Base-by-base conservation (phyloP, 1,139 yeast species). In the Lodderomyces pseudojiufengensis region DNA sequence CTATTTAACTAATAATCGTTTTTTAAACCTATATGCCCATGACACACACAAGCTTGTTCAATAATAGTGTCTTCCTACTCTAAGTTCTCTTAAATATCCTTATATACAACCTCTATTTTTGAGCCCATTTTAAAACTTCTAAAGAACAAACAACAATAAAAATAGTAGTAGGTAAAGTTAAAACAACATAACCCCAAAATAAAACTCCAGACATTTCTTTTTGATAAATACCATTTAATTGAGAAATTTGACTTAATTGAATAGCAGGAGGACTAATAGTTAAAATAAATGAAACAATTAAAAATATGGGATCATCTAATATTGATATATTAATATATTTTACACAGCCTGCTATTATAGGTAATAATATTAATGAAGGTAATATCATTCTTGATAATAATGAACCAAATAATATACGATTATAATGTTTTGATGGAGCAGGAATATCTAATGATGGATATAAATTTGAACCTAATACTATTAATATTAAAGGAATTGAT, bases 231-330 rank as follows among this genome's bases (percentile, higher is more conserved):
- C 76, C 79, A 55, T 84, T 84, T 46, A 84, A 64, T 55, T 84
- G 94, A 46, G 88, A 82, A 47, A 84, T 84, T 55, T 84, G 95
- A 26, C 88, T 79, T 35, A 84, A 70, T 62, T 84, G 95, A 49
- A 84, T 84, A 5, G 94, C 94, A 1, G 95, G 95, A 2, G 95
- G 95, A 2, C 90, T 77, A 3, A 84, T 74, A 5, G 92, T 83
- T 33, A 84, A 70, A 15, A 84, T 67, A 50, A 85, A 85, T 18
- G 86, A 76, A 27, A 86, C 88, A 41, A 84, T 77, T 47, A 84
- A 63, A 52, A 85, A 85, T 39, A 85, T 83, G 14, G 95, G 95
- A 56, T 85, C 95, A 57, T 83, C 90, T 52, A 85, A 65, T 33
- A 85, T 83, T 29, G 90, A 80, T 18, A 83, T 66, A 37, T 73